These are phyloP conservation scores for Phialophora macrospora DNA, from an alignment of 2,329 filamentous ascomycete genomes.

Conservation along the genomic window DNA sequence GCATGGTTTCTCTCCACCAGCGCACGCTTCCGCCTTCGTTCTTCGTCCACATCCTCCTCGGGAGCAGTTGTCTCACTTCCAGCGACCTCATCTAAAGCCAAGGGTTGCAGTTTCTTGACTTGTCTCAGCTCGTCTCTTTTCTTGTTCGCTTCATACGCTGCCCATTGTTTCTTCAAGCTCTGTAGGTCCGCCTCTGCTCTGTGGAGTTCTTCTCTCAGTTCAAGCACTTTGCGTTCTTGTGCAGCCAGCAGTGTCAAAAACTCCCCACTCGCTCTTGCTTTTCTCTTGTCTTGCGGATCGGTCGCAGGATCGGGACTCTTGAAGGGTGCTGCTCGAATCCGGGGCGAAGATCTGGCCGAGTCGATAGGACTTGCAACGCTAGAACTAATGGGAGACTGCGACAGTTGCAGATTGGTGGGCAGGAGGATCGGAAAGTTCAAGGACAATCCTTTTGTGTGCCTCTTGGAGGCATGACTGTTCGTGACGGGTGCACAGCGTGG, in stretches of 20 bases:
- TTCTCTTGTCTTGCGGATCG: constrained; percentile 39
- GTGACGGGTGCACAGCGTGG: constrained; percentile 20
- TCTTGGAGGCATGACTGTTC: constrained; percentile 35
- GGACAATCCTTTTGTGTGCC: constrained; percentile 53
- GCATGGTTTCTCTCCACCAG: constrained; percentile 28
- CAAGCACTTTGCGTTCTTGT: constrained; percentile 87
- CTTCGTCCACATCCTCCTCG: constrained; percentile 34
- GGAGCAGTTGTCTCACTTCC: not conserved
- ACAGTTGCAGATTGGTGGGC: constrained; percentile 36
- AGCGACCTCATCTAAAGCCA: constrained; percentile 32
- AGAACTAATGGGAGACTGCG: constrained; percentile 44
- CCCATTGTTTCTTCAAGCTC: constrained; percentile 82
- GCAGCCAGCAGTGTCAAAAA: constrained; percentile 89
- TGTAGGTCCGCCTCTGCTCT: constrained; percentile 79
- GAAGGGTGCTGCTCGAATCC: constrained; percentile 25
- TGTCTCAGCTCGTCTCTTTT: constrained; percentile 68
- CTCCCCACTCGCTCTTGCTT: constrained; percentile 60
- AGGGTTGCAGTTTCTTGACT: constrained; percentile 31
- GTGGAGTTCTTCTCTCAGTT: constrained; percentile 85
- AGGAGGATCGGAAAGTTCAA: constrained; percentile 55
- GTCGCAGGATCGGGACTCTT: constrained; percentile 23
- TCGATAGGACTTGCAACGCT: constrained; percentile 32
- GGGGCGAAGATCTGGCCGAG: constrained; percentile 38
- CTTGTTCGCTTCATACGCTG: constrained; percentile 73
- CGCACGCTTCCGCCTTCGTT: constrained; percentile 30